Evolutionary conservation across 192 early-diverging fungal genomes (phyloP).

Genomic region (Funneliformis mosseae): DNA sequence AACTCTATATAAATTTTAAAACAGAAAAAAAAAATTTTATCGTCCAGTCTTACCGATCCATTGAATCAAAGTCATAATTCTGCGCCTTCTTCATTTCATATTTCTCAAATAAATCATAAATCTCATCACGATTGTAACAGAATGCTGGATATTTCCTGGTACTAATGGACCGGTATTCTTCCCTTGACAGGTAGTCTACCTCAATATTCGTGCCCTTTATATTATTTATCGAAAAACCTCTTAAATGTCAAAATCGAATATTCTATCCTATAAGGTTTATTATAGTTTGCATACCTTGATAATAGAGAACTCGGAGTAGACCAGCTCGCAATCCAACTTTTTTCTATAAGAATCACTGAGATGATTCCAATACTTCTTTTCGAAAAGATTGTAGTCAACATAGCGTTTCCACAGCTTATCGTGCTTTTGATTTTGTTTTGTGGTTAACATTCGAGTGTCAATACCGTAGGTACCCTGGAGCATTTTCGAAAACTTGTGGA

Average conservation of each 20-base stretch:
- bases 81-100: conserved; percentile 2
- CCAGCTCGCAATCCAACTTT: background rate
- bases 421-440: background rate
- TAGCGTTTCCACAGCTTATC: too few species aligned
- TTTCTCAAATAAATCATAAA: background rate
- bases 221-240: background rate
- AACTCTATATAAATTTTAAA: background rate
- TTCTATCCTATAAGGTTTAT: background rate
- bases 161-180: too few species aligned
- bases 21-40: background rate
- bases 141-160: conserved; percentile 15
- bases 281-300: background rate
- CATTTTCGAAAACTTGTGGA: conserved; percentile 6
- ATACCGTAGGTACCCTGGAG: background rate
- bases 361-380: background rate
- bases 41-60: background rate
- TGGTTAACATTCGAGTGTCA: background rate
- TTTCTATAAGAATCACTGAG: background rate
- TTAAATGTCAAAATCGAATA: background rate
- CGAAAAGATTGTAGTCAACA: background rate
- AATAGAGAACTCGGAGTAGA: background rate
- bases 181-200: too few species aligned
- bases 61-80: background rate
- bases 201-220: background rate
- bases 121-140: background rate